These are phyloP conservation scores for Spathaspora passalidarum DNA, from an alignment of 805 yeast genomes.

Conservation along the genomic window DNA sequence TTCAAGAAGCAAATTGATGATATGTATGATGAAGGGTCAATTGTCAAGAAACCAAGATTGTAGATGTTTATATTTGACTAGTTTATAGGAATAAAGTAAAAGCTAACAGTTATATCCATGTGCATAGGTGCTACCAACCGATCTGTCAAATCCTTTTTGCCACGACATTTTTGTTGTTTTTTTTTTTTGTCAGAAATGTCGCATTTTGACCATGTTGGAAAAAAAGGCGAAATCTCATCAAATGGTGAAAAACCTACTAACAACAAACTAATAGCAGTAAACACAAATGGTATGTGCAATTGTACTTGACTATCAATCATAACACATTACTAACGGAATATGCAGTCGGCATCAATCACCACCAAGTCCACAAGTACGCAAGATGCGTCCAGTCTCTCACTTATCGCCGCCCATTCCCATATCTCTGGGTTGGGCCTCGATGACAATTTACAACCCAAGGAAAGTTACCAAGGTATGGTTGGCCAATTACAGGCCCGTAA, in stretches of 20 bases:
- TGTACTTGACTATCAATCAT: not conserved
- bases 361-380: constrained; percentile 28
- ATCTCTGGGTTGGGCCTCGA: constrained; percentile 96
- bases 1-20: constrained; percentile 20
- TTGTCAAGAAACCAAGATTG: constrained; percentile 16
- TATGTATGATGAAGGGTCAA: constrained; percentile 32
- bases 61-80: too few relatives aligned
- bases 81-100: too few relatives aligned
- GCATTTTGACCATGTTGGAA: not conserved
- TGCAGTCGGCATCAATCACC: constrained; percentile 21
- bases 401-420: constrained; percentile 97
- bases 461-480: constrained; percentile 87
- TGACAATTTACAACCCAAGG: constrained; percentile 81
- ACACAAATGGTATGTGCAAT: constrained; percentile 1
- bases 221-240: not conserved
- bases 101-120: too few relatives aligned
- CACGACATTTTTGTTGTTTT: not conserved
- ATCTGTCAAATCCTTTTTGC: too few relatives aligned
- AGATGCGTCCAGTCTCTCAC: constrained; percentile 50
- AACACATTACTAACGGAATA: not conserved
- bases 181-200: not conserved
- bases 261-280: not conserved
- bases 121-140: not conserved
- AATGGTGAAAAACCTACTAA: not conserved
- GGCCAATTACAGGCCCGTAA: constrained; percentile 94